Base-by-base conservation (phyloP, 306 rosid species). In the Vicia faba region DNA sequence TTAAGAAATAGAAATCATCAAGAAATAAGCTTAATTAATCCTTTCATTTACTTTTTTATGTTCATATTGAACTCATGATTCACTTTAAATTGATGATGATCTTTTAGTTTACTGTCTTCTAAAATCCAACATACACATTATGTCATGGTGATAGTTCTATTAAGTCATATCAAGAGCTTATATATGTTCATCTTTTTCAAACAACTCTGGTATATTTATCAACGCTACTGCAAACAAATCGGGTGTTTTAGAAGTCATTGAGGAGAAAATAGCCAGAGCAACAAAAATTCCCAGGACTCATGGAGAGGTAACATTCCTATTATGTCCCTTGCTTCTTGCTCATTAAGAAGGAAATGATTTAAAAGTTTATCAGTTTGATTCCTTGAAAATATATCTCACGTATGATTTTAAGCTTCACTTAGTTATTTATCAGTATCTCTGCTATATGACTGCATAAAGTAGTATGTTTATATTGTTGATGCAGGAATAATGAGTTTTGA, bases 261-360 rank as follows among this genome's bases (percentile, higher is more conserved):
- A 93, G 81, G 89, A 85, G 80, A 93, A 88, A 83, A 93, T 93
- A 82, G 86, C 97, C 44, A 82, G 72, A 71, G 97, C 84, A 40
- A 83, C 99, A 25, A 88, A 79, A 89, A 68, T 88, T 80, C 99
- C 99, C 59, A 83, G 87, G 77, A 72, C 5, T 33, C 88, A 90
- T 63, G 96, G 88, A 67, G 99, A 90, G 99, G 97, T 93, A 86
- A 64, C 44, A 46, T 62, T 59, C 10, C 38, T 68, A 20, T 36
- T 26, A 15, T 49, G 14, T 4, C 0, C 70, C 26, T 12, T 25
- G 40, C 51, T 20, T 62, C 19, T 40, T 50, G 28, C 12, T 33
- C 54, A 39, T 58, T 55, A n/a, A 4, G 23, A 59, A 58, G 13
- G 35, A 38, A 10, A 61, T 29, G n/a, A 73, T 57, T 18, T 26